Evolutionary conservation across 257 asterid species (phyloP), one percentile per base, ranked within the genome.

Genomic region (Petrea volubilis): DNA sequence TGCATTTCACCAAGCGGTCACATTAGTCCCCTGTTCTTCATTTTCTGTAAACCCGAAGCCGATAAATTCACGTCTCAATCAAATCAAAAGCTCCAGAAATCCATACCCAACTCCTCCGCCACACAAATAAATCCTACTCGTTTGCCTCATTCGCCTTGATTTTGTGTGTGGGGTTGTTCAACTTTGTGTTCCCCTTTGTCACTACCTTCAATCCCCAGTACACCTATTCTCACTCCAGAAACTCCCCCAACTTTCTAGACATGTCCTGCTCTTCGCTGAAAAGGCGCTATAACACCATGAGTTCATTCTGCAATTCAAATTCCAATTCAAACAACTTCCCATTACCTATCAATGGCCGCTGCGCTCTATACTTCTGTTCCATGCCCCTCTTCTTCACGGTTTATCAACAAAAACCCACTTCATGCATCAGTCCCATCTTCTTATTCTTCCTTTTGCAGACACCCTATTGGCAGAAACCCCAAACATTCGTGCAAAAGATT

Each of bases 191-290:
- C 9, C 13, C 4, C 33, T 41, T 77, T 76, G 82, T 68, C 84
- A 25, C 53, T 31, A 44, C 68, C n/a, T 50, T 24, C 76, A 60
- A 58, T 18, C 67, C 20, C 53, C 64, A 7, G 13, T 25, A 47
- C 84, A 81, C 83, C 77, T 74, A 80, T 67, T 38, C 2, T 7
- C 55, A 5, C 77, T 56, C 69, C n/a, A 69, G 88, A 82, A 69
- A 64, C 74, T 44, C 85, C 98, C 79, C 86, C 85, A 81, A 77
- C 73, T 57, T 88, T 90, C 96, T 76, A 81, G 98, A 86, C 46
- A 21, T 64, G 46, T 79, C 79, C 49, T 29, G 12, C 53, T 13
- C 72, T 36, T 59, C 71, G 17, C 78, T 44, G 64, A 74, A 60
- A 81, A 46, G 38, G 71, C 67, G 10, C 74, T 29, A 18, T 67